Base-by-base conservation (phyloP, 2,329 filamentous ascomycete genomes). In the Fonsecaea monophora region DNA sequence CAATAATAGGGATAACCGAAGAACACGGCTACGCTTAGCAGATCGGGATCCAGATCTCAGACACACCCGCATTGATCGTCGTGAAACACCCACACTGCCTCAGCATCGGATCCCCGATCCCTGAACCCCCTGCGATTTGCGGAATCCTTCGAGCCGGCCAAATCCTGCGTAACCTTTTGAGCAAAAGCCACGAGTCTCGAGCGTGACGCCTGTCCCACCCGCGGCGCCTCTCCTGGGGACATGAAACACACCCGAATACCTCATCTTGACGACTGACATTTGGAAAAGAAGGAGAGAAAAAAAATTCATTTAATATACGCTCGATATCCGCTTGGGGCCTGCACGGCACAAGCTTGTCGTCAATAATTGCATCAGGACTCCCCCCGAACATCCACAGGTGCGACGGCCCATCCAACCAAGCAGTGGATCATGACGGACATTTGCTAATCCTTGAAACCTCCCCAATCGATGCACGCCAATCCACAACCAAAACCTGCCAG, bases 391-490 rank as follows among this genome's bases (percentile, higher is more conserved):
- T 21, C 40, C 37, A 60, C 12, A 50, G 13, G 18, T 30, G 38
- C 54, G 38, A 40, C 38, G 56, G 25, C 50, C 58, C 30, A 21
- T 55, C 37, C 54, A 32, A 65, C 62, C 57, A 65, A 65, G 37
- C 61, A 53, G 68, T 69, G 68, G 65, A 58, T 54, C 68, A 57
- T 50, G 37, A 54, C 37, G 53, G 35, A 48, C 61, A 64, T 21
- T 42, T 66, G 67, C 60, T 57, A 35, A 61, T 55, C 56, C 54
- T 66, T 68, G 66, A 67, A 70, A 70, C 66, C 65, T 66, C 66
- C 68, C 68, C 68, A 70, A 70, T 70, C 66, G 68, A 62, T 57
- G 64, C 12, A 37, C 30, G 42, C 25, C 50, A 25, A 45, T 30
- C 37, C 37, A 37, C 13, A 38, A 45, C 37, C 30, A 40, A 53